Base-by-base conservation (phyloP, 768 basidiomycete genomes). In the Naganishia vaughanmartiniae region DNA sequence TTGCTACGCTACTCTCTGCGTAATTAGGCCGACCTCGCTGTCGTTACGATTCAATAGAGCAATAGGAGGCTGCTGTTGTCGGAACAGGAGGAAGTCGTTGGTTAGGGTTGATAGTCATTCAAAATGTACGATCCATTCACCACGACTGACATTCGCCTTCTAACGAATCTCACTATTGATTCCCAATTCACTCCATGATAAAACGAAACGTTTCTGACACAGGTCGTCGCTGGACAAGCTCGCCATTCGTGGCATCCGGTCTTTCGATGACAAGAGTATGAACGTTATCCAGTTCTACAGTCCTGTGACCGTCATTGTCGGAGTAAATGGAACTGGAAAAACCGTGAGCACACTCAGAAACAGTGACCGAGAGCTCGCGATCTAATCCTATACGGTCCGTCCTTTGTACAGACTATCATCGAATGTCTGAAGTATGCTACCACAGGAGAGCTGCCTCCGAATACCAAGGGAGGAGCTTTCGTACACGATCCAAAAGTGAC, bases 391-490 rank as follows among this genome's bases (percentile, higher is more conserved):
- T 36, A 36, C 45, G 3, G 19, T 7, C 24, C 48, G 33, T 42
- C 33, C 21, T 14, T 7, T 19, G 19, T 9, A 26, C 74, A 85
- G 85, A 99, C 95, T 0, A 91, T 98, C 78, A 98, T 99, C 81
- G 96, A 99, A 85, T 98, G 95, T 83, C 87, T 99, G 81, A 98
- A 98, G 84, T 99, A 99, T 79, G 93, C 92, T 14, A 96, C 96
- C 0, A 99, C 96, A 0, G 96, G 96, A 33, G 95, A 98, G 81
- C 90, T 98, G 75, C 96, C 96, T 0, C 92, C 96, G 0, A 95
- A 95, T 78, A 92, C 94, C 28, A 92, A 93, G 72, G 95, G 95
- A 36, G 96, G 95, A n/a, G 96, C 96, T 0, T 99, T 98, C 82
- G 83, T 99, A 4, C 96, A 99, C 81, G 96, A 99, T 82, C 96